These are phyloP conservation scores for Coprinopsis strossmayeri DNA, from an alignment of 768 basidiomycete species.

Conservation along the genomic window DNA sequence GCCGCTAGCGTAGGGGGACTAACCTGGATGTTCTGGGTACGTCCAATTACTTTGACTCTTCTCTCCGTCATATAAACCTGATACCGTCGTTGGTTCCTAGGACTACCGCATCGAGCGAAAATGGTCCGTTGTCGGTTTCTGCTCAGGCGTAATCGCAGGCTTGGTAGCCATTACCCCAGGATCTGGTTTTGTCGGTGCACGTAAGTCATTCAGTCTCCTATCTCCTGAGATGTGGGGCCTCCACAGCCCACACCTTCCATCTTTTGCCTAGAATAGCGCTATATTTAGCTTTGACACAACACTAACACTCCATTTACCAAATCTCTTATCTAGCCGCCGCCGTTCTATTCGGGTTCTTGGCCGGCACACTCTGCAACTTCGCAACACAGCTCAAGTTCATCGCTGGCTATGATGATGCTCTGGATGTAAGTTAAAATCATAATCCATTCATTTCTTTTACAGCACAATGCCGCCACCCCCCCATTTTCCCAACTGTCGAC, in stretches of 20 bases:
- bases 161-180: slow-evolving; percentile 88
- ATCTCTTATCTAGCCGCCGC: slow-evolving; percentile 59
- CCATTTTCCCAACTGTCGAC: neutral
- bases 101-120: slow-evolving; percentile 92
- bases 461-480: neutral
- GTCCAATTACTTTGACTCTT: slow-evolving; percentile 11
- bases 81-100: slow-evolving; percentile 19
- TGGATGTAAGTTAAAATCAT: slow-evolving; percentile 48
- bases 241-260: too few relatives aligned
- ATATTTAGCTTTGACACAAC: too few relatives aligned
- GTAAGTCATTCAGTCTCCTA: slow-evolving; percentile 31
- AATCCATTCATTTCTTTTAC: neutral
- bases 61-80: neutral
- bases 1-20: slow-evolving; percentile 85
- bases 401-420: slow-evolving; percentile 68
- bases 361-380: slow-evolving; percentile 84
- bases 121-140: slow-evolving; percentile 92
- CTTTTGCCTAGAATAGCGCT: too few relatives aligned
- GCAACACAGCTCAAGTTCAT: slow-evolving; percentile 93
- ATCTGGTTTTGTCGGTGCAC: slow-evolving; percentile 75
- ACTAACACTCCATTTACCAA: too few relatives aligned
- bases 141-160: slow-evolving; percentile 89
- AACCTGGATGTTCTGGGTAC: slow-evolving; percentile 88
- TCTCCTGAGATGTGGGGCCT: too few relatives aligned
- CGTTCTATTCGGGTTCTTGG: slow-evolving; percentile 79